phyloP scores from a whole-genome alignment of 305 asterid species.

The Fraxinus paxiana region DNA sequence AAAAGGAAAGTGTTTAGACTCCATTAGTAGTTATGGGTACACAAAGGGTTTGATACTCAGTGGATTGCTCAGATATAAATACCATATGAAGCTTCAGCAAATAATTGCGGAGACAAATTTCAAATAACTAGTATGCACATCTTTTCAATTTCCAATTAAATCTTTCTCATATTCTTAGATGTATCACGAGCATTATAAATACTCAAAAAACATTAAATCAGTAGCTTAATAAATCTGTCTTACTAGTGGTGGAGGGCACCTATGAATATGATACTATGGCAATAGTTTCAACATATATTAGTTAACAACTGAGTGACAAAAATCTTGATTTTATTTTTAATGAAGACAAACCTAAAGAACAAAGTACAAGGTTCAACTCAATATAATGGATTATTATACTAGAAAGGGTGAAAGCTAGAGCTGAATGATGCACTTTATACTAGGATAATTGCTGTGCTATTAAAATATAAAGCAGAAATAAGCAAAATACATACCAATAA shows the following conservation, averaged over 20 bases:
- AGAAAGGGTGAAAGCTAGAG: not conserved
- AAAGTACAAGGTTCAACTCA: not conserved
- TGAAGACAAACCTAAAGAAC: not conserved
- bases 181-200: not conserved
- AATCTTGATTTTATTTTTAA: not conserved
- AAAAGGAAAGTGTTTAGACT: not conserved
- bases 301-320: not conserved
- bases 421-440: not conserved
- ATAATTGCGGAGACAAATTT: not conserved
- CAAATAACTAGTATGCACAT: not conserved
- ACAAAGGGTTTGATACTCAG: not conserved
- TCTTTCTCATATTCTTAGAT: not conserved
- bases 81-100: not conserved
- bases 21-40: not conserved
- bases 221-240: not conserved
- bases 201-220: not conserved
- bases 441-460: not conserved
- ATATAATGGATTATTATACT: not conserved
- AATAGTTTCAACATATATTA: not conserved
- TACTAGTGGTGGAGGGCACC: not conserved
- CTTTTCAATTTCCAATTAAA: not conserved
- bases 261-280: not conserved
- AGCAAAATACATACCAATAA: slow-evolving; percentile 51
- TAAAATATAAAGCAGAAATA: not conserved
- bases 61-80: not conserved